These are phyloP conservation scores for Aspergillus luchuensis DNA, from an alignment of 2,329 filamentous ascomycete genomes.

Conservation along the genomic window DNA sequence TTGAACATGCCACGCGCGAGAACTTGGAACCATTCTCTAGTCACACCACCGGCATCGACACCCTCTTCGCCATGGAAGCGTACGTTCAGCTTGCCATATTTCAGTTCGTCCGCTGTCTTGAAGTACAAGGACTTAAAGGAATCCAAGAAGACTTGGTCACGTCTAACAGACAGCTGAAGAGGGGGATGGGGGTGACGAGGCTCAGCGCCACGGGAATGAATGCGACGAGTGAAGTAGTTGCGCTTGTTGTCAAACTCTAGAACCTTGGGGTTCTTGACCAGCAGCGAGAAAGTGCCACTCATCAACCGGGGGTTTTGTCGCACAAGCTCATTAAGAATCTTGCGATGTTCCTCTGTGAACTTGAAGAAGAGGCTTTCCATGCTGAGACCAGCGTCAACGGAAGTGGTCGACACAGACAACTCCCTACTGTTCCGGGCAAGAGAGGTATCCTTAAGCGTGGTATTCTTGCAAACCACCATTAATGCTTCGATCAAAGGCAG, in stretches of 20 bases:
- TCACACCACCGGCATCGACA: slow-evolving; percentile 95
- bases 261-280: slow-evolving; percentile 98
- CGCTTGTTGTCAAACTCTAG: slow-evolving; percentile 99
- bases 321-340: slow-evolving; percentile 96
- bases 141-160: slow-evolving; percentile 95
- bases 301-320: slow-evolving; percentile 96
- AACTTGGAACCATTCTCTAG: slow-evolving; percentile 98
- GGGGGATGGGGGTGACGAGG: slow-evolving; percentile 72
- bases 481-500: slow-evolving; percentile 91
- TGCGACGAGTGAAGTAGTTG: slow-evolving; percentile 94
- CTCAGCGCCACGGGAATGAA: slow-evolving; percentile 74
- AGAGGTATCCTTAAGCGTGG: slow-evolving; percentile 70
- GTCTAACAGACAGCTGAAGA: slow-evolving; percentile 84
- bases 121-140: slow-evolving; percentile 98
- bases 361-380: slow-evolving; percentile 94
- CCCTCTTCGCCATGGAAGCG: slow-evolving; percentile 97
- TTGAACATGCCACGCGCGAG: slow-evolving; percentile 98
- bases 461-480: slow-evolving; percentile 99
- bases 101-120: slow-evolving; percentile 95
- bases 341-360: slow-evolving; percentile 96
- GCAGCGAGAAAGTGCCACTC: slow-evolving; percentile 93
- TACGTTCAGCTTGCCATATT: slow-evolving; percentile 97
- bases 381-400: slow-evolving; percentile 67
- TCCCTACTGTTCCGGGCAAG: slow-evolving; percentile 61
- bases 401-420: slow-evolving; percentile 71